phyloP scores from a whole-genome alignment of 163 green algal genomes.

The Chlamydomonas reinhardtii region DNA sequence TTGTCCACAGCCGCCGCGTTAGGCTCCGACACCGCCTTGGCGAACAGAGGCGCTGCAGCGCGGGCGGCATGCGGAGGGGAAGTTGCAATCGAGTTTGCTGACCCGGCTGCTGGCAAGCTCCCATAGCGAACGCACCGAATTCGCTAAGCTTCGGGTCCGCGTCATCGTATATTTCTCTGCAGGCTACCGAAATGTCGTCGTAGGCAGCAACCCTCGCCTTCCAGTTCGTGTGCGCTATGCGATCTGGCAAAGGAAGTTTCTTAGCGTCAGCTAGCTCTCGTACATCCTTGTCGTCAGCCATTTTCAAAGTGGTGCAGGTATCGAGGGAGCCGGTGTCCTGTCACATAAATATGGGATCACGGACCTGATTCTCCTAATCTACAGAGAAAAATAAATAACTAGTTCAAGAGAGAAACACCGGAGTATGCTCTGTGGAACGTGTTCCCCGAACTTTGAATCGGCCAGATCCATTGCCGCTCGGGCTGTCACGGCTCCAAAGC shows the following conservation, averaged over 20 bases:
- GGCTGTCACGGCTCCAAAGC: too few relatives aligned
- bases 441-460: too few relatives aligned
- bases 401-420: too few relatives aligned
- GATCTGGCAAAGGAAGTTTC: constrained; percentile 82
- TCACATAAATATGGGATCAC: too few relatives aligned
- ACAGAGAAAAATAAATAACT: too few relatives aligned
- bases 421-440: too few relatives aligned
- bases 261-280: constrained; percentile 79
- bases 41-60: constrained; percentile 82
- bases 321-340: too few relatives aligned
- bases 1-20: constrained; percentile 95
- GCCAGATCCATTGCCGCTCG: too few relatives aligned
- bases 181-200: constrained; percentile 77
- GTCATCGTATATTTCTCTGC: constrained; percentile 72
- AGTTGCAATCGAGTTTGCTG: not conserved
- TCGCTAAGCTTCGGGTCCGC: constrained; percentile 76
- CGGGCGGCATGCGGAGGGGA: not conserved
- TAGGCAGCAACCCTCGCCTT: constrained; percentile 90
- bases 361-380: too few relatives aligned
- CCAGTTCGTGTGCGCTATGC: constrained; percentile 90
- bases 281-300: constrained; percentile 82
- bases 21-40: constrained; percentile 86
- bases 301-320: constrained; percentile 27
- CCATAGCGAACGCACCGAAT: constrained; percentile 75
- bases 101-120: not conserved